These are phyloP conservation scores for Cladorrhinum samala DNA, from an alignment of 495 filamentous ascomycete species.

Conservation along the genomic window DNA sequence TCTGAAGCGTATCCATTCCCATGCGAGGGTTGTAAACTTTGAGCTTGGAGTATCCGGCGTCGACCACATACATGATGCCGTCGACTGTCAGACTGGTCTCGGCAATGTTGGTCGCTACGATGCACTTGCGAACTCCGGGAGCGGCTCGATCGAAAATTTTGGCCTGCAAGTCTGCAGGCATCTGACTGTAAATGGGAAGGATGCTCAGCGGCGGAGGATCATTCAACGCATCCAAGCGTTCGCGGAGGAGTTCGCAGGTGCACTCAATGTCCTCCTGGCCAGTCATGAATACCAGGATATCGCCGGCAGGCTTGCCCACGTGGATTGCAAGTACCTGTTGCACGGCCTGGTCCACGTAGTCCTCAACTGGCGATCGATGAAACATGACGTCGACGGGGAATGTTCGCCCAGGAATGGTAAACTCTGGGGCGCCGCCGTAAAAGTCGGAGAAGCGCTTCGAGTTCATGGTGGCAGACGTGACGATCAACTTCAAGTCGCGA, in stretches of 20 bases:
- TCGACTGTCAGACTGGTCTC: slow-evolving; percentile 98
- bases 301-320: slow-evolving; percentile 81
- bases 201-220: slow-evolving; percentile 94
- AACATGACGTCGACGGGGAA: slow-evolving; percentile 98
- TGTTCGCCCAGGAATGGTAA: slow-evolving; percentile 91
- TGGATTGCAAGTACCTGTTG: slow-evolving; percentile 98
- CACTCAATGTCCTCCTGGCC: slow-evolving; percentile 98
- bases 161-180: slow-evolving; percentile 96
- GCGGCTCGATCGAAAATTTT: slow-evolving; percentile 93
- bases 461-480: slow-evolving; percentile 99
- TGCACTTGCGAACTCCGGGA: slow-evolving; percentile 90
- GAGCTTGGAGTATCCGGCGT: slow-evolving; percentile 91
- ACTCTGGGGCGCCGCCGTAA: slow-evolving; percentile 96
- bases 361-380: slow-evolving; percentile 89
- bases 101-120: slow-evolving; percentile 98
- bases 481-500: slow-evolving; percentile 90
- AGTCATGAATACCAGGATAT: slow-evolving; percentile 99
- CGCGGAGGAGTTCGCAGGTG: slow-evolving; percentile 87
- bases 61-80: slow-evolving; percentile 98
- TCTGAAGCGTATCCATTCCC: slow-evolving; percentile 99
- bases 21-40: slow-evolving; percentile 98
- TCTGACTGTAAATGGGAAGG: slow-evolving; percentile 97
- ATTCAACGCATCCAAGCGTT: slow-evolving; percentile 84
- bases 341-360: slow-evolving; percentile 95
- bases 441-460: slow-evolving; percentile 93